phyloP scores from a whole-genome alignment of 1,284 basidiomycete species.

The Irpex sp. region DNA sequence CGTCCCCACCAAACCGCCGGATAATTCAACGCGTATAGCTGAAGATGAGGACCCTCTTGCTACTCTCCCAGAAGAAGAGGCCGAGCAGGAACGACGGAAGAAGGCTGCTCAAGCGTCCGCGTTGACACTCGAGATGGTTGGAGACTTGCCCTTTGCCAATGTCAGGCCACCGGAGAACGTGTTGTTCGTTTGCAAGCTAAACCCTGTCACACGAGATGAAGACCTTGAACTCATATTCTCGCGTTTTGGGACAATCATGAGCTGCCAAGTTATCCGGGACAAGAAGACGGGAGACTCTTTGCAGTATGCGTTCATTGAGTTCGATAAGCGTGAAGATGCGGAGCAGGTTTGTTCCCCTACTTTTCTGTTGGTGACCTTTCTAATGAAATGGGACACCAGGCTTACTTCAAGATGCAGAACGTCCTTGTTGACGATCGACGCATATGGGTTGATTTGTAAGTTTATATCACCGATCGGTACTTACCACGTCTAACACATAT shows the following conservation, averaged over 20 bases:
- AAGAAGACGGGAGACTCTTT: slow-evolving; percentile 94
- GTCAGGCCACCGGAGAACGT: slow-evolving; percentile 98
- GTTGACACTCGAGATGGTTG: slow-evolving; percentile 98
- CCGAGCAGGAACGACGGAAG: slow-evolving; percentile 74
- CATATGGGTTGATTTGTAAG: slow-evolving; percentile 97
- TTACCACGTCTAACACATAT: slow-evolving; percentile 7
- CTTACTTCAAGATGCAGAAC: slow-evolving; percentile 99
- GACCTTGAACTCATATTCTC: slow-evolving; percentile 98
- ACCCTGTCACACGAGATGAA: slow-evolving; percentile 92
- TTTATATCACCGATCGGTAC: slow-evolving; percentile 15
- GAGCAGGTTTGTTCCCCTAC: slow-evolving; percentile 65
- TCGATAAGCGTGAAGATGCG: slow-evolving; percentile 88
- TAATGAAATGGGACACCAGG: slow-evolving; percentile 39
- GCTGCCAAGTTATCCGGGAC: slow-evolving; percentile 96
- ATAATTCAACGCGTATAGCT: slow-evolving; percentile 82
- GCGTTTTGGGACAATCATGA: slow-evolving; percentile 92
- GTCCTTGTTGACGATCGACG: slow-evolving; percentile 97
- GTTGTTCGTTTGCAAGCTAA: slow-evolving; percentile 97
- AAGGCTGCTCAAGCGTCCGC: slow-evolving; percentile 91
- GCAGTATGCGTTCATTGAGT: slow-evolving; percentile 99
- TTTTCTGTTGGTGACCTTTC: background rate
- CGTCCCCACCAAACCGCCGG: slow-evolving; percentile 78
- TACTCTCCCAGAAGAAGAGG: slow-evolving; percentile 77
- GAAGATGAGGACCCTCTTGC: slow-evolving; percentile 87
- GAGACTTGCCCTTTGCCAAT: slow-evolving; percentile 96